phyloP scores from a whole-genome alignment of 495 filamentous ascomycete species.

The Xylaria acuta region DNA sequence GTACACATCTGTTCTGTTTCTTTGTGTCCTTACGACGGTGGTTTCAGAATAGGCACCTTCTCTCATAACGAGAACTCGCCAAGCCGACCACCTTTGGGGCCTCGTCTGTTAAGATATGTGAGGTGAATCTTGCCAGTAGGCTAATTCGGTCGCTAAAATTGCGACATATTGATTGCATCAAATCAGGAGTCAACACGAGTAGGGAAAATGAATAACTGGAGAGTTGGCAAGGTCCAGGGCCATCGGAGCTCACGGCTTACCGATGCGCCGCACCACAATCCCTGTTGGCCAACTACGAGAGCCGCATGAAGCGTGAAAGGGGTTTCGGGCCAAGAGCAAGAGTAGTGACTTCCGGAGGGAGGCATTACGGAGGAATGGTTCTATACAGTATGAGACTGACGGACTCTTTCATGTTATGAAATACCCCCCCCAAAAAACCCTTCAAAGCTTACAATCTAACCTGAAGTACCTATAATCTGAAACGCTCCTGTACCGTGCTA shows the following conservation, averaged over 20 bases:
- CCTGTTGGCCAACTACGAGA: slow-evolving; percentile 12
- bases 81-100: not conserved
- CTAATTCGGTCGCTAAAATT: slow-evolving; percentile 2
- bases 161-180: slow-evolving; percentile 20
- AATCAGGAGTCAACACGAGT: slow-evolving; percentile 25
- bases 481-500: not conserved
- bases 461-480: not conserved
- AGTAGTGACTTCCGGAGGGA: not conserved
- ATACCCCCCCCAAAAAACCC: not conserved
- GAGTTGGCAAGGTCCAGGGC: slow-evolving; percentile 1
- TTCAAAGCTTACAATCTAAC: not conserved
- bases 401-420: not conserved
- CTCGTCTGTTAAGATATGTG: not conserved
- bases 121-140: slow-evolving; percentile 3
- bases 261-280: not conserved
- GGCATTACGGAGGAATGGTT: not conserved
- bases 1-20: slow-evolving; percentile 1
- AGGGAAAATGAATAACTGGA: slow-evolving; percentile 16
- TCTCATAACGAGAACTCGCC: not conserved
- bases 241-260: not conserved
- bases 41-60: not conserved
- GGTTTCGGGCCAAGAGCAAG: slow-evolving; percentile 3
- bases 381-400: not conserved
- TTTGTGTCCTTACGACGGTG: not conserved
- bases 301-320: not conserved